These are phyloP conservation scores for Ceratonia siliqua DNA, from an alignment of 306 rosid genomes.

Conservation along the genomic window DNA sequence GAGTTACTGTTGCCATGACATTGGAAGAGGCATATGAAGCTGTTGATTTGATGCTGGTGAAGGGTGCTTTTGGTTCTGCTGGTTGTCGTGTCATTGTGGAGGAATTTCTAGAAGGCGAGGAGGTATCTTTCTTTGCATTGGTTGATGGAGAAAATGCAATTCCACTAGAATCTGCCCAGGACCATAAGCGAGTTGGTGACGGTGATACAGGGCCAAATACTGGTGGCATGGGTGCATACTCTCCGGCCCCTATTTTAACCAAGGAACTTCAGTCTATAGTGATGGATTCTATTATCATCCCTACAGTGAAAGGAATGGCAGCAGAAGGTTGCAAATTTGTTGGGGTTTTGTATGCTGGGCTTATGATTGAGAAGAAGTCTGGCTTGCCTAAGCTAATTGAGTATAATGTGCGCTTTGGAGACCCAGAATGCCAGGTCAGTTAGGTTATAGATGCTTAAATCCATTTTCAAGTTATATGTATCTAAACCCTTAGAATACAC, in stretches of 20 bases:
- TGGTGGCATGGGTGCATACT: constrained; percentile 99
- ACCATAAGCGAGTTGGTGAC: constrained; percentile 94
- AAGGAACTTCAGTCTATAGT: constrained; percentile 74
- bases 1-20: constrained; percentile 82
- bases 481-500: not conserved
- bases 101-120: constrained; percentile 96
- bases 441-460: constrained; percentile 22
- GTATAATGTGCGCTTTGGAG: constrained; percentile 97
- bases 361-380: constrained; percentile 93
- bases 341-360: constrained; percentile 92
- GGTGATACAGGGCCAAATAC: constrained; percentile 96
- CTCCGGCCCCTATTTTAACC: constrained; percentile 87
- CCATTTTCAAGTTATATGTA: not conserved
- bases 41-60: constrained; percentile 88
- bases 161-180: constrained; percentile 97
- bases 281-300: constrained; percentile 84
- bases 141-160: constrained; percentile 96
- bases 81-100: constrained; percentile 81
- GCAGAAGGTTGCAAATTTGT: constrained; percentile 91
- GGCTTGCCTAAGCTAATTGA: constrained; percentile 93
- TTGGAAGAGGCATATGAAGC: constrained; percentile 87
- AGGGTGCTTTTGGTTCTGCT: constrained; percentile 86
- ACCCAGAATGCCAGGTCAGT: constrained; percentile 98
- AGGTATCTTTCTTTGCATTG: constrained; percentile 86
- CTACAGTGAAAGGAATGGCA: constrained; percentile 94